Base-by-base conservation (phyloP, 192 early-diverging fungal species). In the Phlyctochytrium bullatum region DNA sequence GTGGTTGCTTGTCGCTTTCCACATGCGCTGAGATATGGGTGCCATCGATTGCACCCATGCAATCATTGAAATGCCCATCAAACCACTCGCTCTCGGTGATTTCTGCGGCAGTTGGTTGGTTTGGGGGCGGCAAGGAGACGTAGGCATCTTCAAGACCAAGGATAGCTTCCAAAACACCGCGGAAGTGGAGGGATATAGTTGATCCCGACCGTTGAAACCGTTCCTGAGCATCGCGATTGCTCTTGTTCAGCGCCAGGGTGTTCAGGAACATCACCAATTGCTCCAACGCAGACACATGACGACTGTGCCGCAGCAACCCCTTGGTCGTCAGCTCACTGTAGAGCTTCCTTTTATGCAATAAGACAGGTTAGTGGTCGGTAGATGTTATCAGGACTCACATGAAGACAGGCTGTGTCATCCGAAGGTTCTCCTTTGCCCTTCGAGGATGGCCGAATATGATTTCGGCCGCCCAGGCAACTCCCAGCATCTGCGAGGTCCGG, bases 41-140 rank as follows among this genome's bases (percentile, higher is more conserved):
- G 53, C 66, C 66, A 3, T 67, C 66, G n/a, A 67, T 30, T n/a
- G 66, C 66, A 0, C 66, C 66, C 64, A 67, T 6, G 33, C 66
- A 67, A 20, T 54, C 61, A 1, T 67, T 28, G 64, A 67, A 67
- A 2, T 35, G 64, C 0, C 61, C 61, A 40, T 20, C 29, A n/a
- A 64, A 64, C 36, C 33, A 29, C 30, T 14, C 6, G 2, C 47
- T 64, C 0, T 66, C 28, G 25, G 16, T 33, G 30, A 67, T 64
- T 31, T 65, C 51, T 17, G n/a, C 6, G 29, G 63, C 40, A 52
- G 25, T 30, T 31, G 2, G 51, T 1, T 14, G 10, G 32, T 53
- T 36, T 52, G 63, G 0, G 10, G 40, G 36, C 17, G 63, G 63
- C 1, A 65, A 1, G 1, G n/a, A 52, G 20, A 65, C 16, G 30